These are phyloP conservation scores for Theobroma cacao DNA, from an alignment of 345 rosid genomes.

Conservation along the genomic window DNA sequence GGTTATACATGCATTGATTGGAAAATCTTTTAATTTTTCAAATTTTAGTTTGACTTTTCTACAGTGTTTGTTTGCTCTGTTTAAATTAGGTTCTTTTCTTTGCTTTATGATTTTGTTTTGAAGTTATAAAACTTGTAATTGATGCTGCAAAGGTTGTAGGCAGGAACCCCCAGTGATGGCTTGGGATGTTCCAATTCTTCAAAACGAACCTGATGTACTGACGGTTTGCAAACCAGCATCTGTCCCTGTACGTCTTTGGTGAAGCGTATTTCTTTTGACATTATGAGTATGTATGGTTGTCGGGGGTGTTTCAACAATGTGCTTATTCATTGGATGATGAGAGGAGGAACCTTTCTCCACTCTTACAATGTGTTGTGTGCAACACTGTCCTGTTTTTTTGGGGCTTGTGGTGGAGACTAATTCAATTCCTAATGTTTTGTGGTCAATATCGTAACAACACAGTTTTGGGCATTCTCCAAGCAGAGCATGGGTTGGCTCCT, in stretches of 20 bases:
- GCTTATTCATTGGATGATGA: conserved; percentile 1
- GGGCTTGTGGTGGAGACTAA: neutral
- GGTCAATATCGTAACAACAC: conserved; percentile 98
- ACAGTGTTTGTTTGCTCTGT: neutral
- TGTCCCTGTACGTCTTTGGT: conserved; percentile 66
- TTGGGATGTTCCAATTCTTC: conserved; percentile 56
- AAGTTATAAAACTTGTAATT: conserved; percentile 24
- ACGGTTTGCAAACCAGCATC: conserved; percentile 86
- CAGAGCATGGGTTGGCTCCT: conserved; percentile 76
- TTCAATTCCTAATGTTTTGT: conserved; percentile 30
- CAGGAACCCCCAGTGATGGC: conserved; percentile 88
- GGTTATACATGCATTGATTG: neutral
- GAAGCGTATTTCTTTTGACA: neutral
- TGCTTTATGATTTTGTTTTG: neutral
- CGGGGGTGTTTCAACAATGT: neutral
- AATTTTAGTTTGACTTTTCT: neutral
- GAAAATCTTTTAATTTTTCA: neutral
- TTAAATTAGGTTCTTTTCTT: neutral
- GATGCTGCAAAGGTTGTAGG: conserved; percentile 55
- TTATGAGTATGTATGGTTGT: neutral
- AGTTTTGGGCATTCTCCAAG: conserved; percentile 90
- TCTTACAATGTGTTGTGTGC: neutral
- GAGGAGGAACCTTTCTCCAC: conserved; percentile 4
- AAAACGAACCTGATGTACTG: conserved; percentile 67
- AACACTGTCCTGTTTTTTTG: neutral